Evolutionary conservation across 2,329 filamentous ascomycete genomes (phyloP).

Genomic region (Fusarium oxysporum): DNA sequence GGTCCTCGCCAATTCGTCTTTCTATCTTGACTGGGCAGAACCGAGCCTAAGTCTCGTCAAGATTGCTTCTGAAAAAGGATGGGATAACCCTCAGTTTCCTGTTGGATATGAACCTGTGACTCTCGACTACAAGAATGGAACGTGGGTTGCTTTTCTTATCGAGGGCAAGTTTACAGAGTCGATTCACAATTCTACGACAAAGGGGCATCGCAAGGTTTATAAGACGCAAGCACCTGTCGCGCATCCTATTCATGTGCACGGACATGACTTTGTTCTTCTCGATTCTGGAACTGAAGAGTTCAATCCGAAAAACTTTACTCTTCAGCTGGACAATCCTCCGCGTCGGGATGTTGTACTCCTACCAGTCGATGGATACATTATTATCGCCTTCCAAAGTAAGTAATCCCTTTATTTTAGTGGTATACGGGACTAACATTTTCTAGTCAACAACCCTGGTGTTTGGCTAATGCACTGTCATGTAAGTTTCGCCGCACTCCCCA

Average conservation of each 20-base stretch:
- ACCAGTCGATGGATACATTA: not conserved
- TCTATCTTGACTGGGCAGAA: conserved; percentile 4
- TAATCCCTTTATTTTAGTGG: not conserved
- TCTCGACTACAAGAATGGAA: not conserved
- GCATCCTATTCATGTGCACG: not conserved
- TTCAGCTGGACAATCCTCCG: not conserved
- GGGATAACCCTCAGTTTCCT: not conserved
- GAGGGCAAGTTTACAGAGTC: conserved; percentile 6
- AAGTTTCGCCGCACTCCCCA: not conserved
- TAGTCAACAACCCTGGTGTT: conserved; percentile 6
- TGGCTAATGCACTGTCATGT: conserved; percentile 8
- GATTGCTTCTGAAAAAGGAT: not conserved
- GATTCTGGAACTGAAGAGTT: not conserved
- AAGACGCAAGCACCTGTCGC: not conserved
- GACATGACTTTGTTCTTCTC: not conserved
- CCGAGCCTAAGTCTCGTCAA: conserved; percentile 8
- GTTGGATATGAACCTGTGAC: conserved; percentile 1
- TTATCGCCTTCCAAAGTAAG: conserved; percentile 3
- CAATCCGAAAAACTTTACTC: not conserved
- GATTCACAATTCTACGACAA: not conserved
- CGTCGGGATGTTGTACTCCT: not conserved
- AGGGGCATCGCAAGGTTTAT: not conserved
- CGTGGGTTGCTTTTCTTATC: not conserved
- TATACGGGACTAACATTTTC: not conserved
- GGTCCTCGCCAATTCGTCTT: not conserved